Evolutionary conservation across 2,329 filamentous ascomycete genomes (phyloP).

Genomic region (Podosphaera fusca): DNA sequence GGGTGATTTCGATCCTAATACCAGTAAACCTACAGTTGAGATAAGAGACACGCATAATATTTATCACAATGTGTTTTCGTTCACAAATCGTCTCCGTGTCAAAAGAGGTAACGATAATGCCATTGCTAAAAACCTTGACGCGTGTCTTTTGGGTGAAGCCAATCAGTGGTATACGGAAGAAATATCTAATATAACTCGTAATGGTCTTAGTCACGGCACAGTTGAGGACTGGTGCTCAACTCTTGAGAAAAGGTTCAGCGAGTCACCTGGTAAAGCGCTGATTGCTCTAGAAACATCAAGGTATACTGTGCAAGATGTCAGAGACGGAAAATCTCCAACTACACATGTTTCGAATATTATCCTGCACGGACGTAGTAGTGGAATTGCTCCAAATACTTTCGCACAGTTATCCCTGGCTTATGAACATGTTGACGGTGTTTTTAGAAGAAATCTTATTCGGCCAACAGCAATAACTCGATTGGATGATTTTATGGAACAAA

Average conservation of each 20-base stretch:
- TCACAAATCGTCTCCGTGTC: background rate
- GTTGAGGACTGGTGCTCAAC: background rate
- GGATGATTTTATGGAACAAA: background rate
- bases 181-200: background rate
- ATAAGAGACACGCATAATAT: background rate
- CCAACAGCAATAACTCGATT: background rate
- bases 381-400: background rate
- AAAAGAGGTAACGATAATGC: background rate
- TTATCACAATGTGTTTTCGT: background rate
- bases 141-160: background rate
- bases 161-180: background rate
- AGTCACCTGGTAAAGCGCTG: background rate
- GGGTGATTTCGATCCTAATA: background rate
- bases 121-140: background rate
- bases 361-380: background rate
- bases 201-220: background rate
- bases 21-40: background rate
- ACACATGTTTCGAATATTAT: background rate
- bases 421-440: conserved; percentile 1
- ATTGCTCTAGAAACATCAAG: background rate
- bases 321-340: background rate
- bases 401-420: background rate
- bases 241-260: background rate
- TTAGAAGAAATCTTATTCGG: background rate
- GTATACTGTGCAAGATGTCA: background rate